Conservation (phyloP, 2,329 filamentous ascomycete genomes). For the Aureobasidium sp. region DNA sequence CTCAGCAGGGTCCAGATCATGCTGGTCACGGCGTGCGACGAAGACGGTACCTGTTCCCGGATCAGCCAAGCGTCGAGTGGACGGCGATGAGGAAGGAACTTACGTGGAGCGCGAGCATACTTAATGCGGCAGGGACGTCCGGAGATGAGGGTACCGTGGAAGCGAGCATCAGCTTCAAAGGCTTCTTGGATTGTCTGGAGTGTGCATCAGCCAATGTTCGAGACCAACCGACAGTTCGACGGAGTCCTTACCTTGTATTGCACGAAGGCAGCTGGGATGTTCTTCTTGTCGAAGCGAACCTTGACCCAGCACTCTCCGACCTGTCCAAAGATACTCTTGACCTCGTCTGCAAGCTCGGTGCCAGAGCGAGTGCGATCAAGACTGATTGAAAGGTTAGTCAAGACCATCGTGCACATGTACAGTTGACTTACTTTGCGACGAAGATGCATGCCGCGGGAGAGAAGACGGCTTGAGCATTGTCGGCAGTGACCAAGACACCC, state of each 20-base stretch:
- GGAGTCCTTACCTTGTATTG: slow-evolving; percentile 49
- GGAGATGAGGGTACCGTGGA: slow-evolving; percentile 33
- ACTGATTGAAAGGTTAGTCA: slow-evolving; percentile 28
- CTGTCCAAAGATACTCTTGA: slow-evolving; percentile 45
- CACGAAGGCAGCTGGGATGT: slow-evolving; percentile 58
- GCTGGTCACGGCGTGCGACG: slow-evolving; percentile 1
- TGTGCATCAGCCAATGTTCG: slow-evolving; percentile 16
- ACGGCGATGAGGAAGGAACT: slow-evolving; percentile 21
- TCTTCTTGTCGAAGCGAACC: slow-evolving; percentile 49
- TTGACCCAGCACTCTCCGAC: slow-evolving; percentile 55
- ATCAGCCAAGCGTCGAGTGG: background rate
- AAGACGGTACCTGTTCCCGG: slow-evolving; percentile 2
- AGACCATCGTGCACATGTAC: background rate
- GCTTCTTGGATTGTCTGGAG: slow-evolving; percentile 44
- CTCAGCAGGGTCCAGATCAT: background rate
- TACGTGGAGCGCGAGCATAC: slow-evolving; percentile 52
- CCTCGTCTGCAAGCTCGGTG: slow-evolving; percentile 42
- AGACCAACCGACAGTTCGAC: slow-evolving; percentile 19
- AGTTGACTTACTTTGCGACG: slow-evolving; percentile 53
- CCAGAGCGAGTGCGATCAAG: slow-evolving; percentile 46
- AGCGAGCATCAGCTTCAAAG: slow-evolving; percentile 42
- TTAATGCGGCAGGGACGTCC: slow-evolving; percentile 45
- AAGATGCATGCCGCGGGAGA: slow-evolving; percentile 53
- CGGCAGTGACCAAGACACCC: background rate
- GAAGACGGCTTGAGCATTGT: slow-evolving; percentile 45